Evolutionary conservation across 2,329 filamentous ascomycete species (phyloP).

Genomic region (Knoxdaviesia proteae): DNA sequence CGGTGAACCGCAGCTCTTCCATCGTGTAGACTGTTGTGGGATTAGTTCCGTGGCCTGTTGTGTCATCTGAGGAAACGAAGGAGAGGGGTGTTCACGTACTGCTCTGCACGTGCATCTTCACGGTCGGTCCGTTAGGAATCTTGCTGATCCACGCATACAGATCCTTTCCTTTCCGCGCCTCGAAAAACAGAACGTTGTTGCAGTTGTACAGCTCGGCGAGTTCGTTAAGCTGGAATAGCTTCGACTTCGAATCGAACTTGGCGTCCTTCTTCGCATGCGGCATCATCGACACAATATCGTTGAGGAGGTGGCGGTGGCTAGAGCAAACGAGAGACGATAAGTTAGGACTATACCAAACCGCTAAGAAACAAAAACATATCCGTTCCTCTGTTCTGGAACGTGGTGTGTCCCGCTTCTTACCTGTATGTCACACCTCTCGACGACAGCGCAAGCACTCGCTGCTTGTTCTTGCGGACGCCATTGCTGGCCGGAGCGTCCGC

Average conservation of each 20-base stretch:
- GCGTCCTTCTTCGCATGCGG: slow-evolving; percentile 87
- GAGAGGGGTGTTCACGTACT: slow-evolving; percentile 18
- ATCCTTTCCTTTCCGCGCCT: slow-evolving; percentile 85
- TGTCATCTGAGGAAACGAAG: background rate
- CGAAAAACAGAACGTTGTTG: slow-evolving; percentile 89
- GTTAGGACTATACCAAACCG: slow-evolving; percentile 4
- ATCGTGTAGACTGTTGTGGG: slow-evolving; percentile 57
- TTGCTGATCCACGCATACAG: slow-evolving; percentile 88
- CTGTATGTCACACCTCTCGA: slow-evolving; percentile 82
- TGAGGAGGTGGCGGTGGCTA: slow-evolving; percentile 82
- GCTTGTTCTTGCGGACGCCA: slow-evolving; percentile 41
- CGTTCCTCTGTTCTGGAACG: background rate
- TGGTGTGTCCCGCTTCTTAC: slow-evolving; percentile 19
- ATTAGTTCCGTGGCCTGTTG: background rate
- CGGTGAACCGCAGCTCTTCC: slow-evolving; percentile 90
- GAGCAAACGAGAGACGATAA: slow-evolving; percentile 1
- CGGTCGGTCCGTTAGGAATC: slow-evolving; percentile 47
- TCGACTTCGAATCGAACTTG: slow-evolving; percentile 91
- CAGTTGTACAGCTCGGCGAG: slow-evolving; percentile 63
- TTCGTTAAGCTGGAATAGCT: slow-evolving; percentile 65
- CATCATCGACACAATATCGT: slow-evolving; percentile 71
- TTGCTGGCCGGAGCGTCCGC: slow-evolving; percentile 22
- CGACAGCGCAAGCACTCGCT: slow-evolving; percentile 72
- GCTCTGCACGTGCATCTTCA: slow-evolving; percentile 60
- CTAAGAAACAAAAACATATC: background rate